Evolutionary conservation across 2,329 filamentous ascomycete species (phyloP).

Genomic region (Talaromyces funiculosus): DNA sequence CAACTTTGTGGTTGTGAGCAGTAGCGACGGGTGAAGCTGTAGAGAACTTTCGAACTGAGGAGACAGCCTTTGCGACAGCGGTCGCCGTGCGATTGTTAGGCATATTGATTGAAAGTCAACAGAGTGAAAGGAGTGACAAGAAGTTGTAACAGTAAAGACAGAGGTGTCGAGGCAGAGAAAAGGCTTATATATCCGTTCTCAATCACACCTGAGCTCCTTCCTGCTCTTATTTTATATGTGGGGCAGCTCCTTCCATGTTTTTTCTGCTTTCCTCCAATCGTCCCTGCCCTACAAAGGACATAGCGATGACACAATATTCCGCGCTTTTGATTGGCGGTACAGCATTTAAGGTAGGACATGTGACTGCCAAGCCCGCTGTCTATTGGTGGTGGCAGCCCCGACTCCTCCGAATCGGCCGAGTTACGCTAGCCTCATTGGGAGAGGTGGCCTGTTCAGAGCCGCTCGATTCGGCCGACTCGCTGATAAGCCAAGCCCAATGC

Average conservation of each 20-base stretch:
- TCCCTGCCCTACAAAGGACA: neutral
- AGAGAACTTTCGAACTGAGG: conserved; percentile 18
- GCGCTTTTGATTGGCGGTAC: neutral
- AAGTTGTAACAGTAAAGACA: neutral
- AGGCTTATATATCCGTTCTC: neutral
- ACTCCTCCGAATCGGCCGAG: conserved; percentile 2
- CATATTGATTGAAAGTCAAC: conserved; percentile 18
- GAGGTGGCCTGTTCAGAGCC: neutral
- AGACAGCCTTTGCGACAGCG: conserved; percentile 21
- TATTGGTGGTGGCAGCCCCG: neutral
- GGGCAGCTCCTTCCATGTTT: neutral
- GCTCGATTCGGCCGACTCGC: conserved; percentile 3
- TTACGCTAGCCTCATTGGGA: neutral
- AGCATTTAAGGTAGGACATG: neutral
- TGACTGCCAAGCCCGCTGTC: neutral
- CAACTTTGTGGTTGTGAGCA: conserved; percentile 54
- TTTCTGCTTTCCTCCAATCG: neutral
- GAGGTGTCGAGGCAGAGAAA: neutral
- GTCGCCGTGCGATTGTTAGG: conserved; percentile 22
- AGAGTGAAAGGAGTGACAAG: neutral
- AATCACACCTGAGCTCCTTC: neutral
- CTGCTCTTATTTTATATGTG: neutral
- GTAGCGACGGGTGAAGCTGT: conserved; percentile 31
- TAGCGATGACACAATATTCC: neutral
- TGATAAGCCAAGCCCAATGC: neutral